A percentile compares a stretch with the other conserved stretches of the same genome.
Conservation (phyloP, 1,284 basidiomycete species). For the Ceratobasidium papillatum region DNA sequence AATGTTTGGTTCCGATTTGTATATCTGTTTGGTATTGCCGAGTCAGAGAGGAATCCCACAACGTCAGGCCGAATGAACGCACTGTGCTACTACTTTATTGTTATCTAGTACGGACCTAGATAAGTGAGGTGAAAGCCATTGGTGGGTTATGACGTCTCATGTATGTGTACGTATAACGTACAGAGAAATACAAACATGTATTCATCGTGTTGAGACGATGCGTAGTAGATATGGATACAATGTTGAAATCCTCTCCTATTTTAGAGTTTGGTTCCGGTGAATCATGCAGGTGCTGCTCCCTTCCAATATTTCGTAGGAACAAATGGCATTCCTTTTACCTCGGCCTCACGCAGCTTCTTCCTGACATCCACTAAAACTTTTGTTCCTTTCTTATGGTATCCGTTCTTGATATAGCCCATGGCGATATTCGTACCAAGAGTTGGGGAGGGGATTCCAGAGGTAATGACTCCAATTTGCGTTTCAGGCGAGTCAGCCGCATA, state of each 20-base stretch:
- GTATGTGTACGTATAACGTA: neutral
- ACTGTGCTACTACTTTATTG: too few relatives aligned
- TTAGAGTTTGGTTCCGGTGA: neutral
- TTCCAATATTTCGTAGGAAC: conserved; percentile 75
- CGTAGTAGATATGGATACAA: neutral
- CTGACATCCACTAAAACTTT: conserved; percentile 81
- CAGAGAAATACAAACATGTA: neutral
- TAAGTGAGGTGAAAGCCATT: too few relatives aligned
- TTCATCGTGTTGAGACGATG: conserved; percentile 28
- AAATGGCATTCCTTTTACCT: conserved; percentile 84
- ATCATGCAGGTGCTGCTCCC: conserved; percentile 51
- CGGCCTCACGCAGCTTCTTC: conserved; percentile 73
- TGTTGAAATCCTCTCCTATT: neutral
- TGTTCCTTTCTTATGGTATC: conserved; percentile 92
- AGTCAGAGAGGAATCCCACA: neutral
- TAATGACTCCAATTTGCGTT: conserved; percentile 68
- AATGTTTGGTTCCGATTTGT: neutral
- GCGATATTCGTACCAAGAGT: conserved; percentile 92
- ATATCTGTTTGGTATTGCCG: neutral
- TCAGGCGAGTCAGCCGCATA: conserved; percentile 65
- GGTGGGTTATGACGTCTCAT: neutral
- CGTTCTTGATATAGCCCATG: conserved; percentile 89
- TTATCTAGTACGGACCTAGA: too few relatives aligned
- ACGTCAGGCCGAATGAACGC: neutral
- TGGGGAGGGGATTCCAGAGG: conserved; percentile 96